Conservation (phyloP, 768 basidiomycete genomes). For the Kwoniella pini region DNA sequence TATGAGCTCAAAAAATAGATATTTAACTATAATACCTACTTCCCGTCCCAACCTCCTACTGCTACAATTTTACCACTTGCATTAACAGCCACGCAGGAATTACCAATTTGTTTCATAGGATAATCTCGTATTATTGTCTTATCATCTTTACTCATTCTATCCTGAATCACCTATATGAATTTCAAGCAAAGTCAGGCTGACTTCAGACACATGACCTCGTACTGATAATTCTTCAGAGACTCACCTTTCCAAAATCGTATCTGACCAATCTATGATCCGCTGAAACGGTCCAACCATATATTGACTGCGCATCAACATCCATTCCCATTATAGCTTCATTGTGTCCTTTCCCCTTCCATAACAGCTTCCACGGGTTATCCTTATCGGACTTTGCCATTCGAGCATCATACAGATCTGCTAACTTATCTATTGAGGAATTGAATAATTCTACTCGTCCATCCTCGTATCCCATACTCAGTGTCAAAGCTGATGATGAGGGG, state of each 20-base stretch:
- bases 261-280: conserved; percentile 66
- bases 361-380: conserved; percentile 46
- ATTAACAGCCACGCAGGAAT: conserved; percentile 71
- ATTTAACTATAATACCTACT: conserved; percentile 59
- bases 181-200: too few relatives aligned
- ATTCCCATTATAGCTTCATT: conserved; percentile 76
- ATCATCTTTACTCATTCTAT: conserved; percentile 43
- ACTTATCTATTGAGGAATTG: neutral
- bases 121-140: conserved; percentile 52
- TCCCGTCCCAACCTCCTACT: conserved; percentile 91
- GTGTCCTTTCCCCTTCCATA: conserved; percentile 54
- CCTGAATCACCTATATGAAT: neutral
- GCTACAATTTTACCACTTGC: conserved; percentile 78
- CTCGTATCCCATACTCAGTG: conserved; percentile 77
- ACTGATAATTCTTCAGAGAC: too few relatives aligned
- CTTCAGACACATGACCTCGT: too few relatives aligned
- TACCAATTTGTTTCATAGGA: conserved; percentile 76
- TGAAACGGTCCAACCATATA: conserved; percentile 75
- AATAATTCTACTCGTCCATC: conserved; percentile 77
- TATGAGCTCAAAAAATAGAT: neutral
- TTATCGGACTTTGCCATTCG: conserved; percentile 17
- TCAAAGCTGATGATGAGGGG: conserved; percentile 54
- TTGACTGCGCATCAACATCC: conserved; percentile 64
- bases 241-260: conserved; percentile 37
- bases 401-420: neutral